Conservation (phyloP, 1,284 basidiomycete genomes). For the Leccinum olivaceoglutinosum region DNA sequence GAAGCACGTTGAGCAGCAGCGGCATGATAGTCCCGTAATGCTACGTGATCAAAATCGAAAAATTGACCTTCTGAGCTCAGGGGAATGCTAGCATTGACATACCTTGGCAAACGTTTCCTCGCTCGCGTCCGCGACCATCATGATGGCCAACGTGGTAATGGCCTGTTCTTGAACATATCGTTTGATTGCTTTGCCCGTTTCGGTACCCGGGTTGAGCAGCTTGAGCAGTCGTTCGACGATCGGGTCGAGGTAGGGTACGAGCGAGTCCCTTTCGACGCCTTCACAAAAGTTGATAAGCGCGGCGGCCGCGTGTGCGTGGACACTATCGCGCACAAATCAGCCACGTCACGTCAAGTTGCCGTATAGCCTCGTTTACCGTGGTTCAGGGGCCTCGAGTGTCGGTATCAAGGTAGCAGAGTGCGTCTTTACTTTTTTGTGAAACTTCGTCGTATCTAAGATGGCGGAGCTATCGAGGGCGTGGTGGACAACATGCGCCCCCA, state of each 20-base stretch:
- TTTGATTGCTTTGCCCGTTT: slow-evolving; percentile 33
- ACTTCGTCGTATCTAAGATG: too few relatives aligned
- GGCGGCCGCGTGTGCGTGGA: slow-evolving; percentile 79
- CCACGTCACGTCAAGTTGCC: not conserved
- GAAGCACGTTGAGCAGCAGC: slow-evolving; percentile 62
- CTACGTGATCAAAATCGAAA: slow-evolving; percentile 30
- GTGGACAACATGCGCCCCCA: too few relatives aligned
- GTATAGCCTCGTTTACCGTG: slow-evolving; percentile 44
- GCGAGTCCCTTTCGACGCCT: slow-evolving; percentile 66
- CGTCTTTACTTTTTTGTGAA: too few relatives aligned
- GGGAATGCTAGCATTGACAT: not conserved
- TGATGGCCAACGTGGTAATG: slow-evolving; percentile 73
- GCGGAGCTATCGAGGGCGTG: too few relatives aligned
- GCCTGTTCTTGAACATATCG: slow-evolving; percentile 81
- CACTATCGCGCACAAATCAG: slow-evolving; percentile 38
- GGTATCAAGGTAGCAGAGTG: slow-evolving; percentile 62
- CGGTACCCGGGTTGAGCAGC: slow-evolving; percentile 49
- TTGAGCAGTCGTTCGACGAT: slow-evolving; percentile 69
- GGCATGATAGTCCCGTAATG: slow-evolving; percentile 77
- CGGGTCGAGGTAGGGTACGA: slow-evolving; percentile 70
- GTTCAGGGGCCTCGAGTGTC: slow-evolving; percentile 70
- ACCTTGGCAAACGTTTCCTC: slow-evolving; percentile 68
- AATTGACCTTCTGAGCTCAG: not conserved
- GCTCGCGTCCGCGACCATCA: slow-evolving; percentile 70
- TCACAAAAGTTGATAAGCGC: slow-evolving; percentile 89